Base-by-base conservation (phyloP, 306 rosid species). In the Carpinus fangiana region DNA sequence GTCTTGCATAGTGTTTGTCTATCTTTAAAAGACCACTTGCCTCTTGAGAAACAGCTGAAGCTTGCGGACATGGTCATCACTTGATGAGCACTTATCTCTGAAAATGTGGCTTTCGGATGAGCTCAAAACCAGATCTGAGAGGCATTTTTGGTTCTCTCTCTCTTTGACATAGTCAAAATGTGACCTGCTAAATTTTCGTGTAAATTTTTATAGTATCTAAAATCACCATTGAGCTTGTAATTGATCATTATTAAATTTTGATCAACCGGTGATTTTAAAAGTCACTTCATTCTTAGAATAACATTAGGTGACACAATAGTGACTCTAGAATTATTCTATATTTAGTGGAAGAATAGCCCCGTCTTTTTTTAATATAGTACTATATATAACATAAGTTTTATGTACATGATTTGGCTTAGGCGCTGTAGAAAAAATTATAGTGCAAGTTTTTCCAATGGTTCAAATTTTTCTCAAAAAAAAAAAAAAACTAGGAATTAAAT, bases 31-130 rank as follows among this genome's bases (percentile, higher is more conserved):
- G 89, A 86, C 72, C 74, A 82, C 81, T 88, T 95, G 91, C 91
- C 98, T 73, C 81, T 90, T 12, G 96, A 91, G 83, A 91, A 90
- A 83, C 96, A 95, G 87, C 90, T 92, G 45, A 85, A 79, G 85
- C 93, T 95, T 43, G 89, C 92, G 55, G 87, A 75, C 81, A 91
- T 92, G 92, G 81, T 83, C 18, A 51, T 87, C 72, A 26, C 72
- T 80, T 82, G 79, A 88, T 34, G 14, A 70, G 69, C 75, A 45
- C 17, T 70, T 52, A 11, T 55, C 69, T 31, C 36, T 23, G 76
- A 72, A 77, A 61, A 46, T 62, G 20, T 56, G 60, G 64, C 62
- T 68, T 70, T 43, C 16, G 71, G 64, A 18, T 43, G 65, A 66
- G n/a, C 51, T 47, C 18, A 23, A 56, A 81, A 53, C 52, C 43